phyloP scores from a whole-genome alignment of 2,329 filamentous ascomycete genomes.

The Claviceps fusiformis region DNA sequence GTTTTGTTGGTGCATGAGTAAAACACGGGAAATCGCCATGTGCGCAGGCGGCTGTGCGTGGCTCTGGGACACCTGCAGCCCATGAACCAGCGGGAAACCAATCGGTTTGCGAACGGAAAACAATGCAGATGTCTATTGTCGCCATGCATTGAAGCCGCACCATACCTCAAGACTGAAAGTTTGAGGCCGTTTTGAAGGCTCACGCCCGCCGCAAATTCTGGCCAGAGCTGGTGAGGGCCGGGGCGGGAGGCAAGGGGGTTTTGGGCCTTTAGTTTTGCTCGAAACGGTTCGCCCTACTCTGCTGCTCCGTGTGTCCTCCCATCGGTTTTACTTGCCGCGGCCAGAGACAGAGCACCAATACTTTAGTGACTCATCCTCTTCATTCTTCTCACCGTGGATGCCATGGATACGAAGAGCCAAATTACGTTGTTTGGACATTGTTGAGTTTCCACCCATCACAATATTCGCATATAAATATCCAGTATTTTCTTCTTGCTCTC shows the following conservation, averaged over 20 bases:
- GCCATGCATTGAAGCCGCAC: not conserved
- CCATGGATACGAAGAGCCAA: not conserved
- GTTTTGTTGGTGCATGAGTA: not conserved
- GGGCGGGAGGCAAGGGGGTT: not conserved
- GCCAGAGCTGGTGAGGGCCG: not conserved
- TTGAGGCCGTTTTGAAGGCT: slow-evolving; percentile 1
- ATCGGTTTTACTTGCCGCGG: not conserved
- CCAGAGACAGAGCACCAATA: slow-evolving; percentile 1
- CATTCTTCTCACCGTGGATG: not conserved
- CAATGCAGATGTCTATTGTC: not conserved
- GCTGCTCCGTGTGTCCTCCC: not conserved
- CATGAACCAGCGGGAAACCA: slow-evolving; percentile 7
- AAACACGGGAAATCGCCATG: not conserved
- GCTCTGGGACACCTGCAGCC: slow-evolving; percentile 5
- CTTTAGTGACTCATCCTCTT: slow-evolving; percentile 7
- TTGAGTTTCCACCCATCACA: not conserved
- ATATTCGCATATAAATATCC: not conserved
- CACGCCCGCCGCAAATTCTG: not conserved
- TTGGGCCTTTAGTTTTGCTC: not conserved
- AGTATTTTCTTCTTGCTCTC: not conserved
- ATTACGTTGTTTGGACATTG: not conserved
- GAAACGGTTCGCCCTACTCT: not conserved
- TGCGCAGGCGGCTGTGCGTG: slow-evolving; percentile 5
- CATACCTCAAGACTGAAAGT: not conserved
- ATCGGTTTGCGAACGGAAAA: too few species aligned